Percentiles rank a stretch among this genome's conserved stretches.
Conservation (phyloP, 2,329 filamentous ascomycete genomes). For the Fusarium udum region DNA sequence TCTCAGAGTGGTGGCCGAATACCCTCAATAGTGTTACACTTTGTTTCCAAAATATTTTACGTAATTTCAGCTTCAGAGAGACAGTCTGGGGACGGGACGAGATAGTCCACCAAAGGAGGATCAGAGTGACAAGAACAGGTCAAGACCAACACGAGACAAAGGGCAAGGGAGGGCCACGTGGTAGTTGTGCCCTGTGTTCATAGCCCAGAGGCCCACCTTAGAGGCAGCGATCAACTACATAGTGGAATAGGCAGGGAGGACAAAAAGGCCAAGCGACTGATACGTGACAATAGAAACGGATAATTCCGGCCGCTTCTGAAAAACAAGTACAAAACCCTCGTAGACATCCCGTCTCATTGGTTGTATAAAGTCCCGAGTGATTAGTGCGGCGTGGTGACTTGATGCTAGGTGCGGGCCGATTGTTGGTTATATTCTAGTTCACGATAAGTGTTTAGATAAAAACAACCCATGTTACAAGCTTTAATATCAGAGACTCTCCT, state of each 20-base stretch:
- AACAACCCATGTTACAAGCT: not conserved
- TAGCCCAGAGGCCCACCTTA: accelerated
- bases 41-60: not conserved
- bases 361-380: not conserved
- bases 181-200: not conserved
- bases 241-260: not conserved
- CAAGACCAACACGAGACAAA: not conserved
- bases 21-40: not conserved
- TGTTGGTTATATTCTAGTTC: not conserved
- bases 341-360: not conserved
- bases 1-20: not conserved
- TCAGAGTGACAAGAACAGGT: constrained; percentile 28
- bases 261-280: not conserved
- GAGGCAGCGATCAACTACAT: accelerated
- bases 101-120: constrained; percentile 29
- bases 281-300: not conserved
- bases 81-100: constrained; percentile 34
- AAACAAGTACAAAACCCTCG: accelerated
- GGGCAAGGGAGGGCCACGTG: constrained; percentile 13
- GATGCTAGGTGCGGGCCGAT: not conserved
- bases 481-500: too few species aligned
- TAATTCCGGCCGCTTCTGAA: not conserved
- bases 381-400: not conserved
- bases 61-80: accelerated
- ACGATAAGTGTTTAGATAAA: not conserved